Conservation (phyloP, 495 filamentous ascomycete species). For the Hypoxylon perforatum region DNA sequence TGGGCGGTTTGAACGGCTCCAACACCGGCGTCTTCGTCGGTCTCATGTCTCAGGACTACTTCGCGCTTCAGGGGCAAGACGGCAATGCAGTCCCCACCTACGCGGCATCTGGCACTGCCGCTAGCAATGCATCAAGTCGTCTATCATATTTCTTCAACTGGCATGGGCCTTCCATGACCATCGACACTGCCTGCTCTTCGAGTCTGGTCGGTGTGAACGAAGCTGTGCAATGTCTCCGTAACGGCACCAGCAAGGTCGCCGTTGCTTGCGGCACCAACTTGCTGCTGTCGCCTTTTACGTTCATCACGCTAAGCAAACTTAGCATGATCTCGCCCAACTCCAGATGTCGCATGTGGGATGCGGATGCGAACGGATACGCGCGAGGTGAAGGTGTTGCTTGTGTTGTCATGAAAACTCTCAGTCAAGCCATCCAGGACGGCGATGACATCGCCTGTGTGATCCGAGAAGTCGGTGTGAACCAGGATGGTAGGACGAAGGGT, state of each 20-base stretch:
- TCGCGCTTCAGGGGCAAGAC: background rate
- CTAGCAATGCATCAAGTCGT: constrained; percentile 59
- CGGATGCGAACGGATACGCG: constrained; percentile 68
- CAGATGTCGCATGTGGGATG: constrained; percentile 54
- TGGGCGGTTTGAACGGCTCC: constrained; percentile 34
- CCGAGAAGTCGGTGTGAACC: constrained; percentile 57
- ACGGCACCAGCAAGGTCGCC: constrained; percentile 49
- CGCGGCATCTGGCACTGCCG: constrained; percentile 9
- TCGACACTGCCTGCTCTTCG: constrained; percentile 65
- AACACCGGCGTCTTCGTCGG: constrained; percentile 54
- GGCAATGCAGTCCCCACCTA: background rate
- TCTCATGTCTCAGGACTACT: constrained; percentile 34
- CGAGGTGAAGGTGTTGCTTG: constrained; percentile 66
- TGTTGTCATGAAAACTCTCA: constrained; percentile 61
- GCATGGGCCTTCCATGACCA: constrained; percentile 53
- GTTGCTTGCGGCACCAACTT: constrained; percentile 47
- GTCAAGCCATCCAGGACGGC: constrained; percentile 52
- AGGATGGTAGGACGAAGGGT: constrained; percentile 55
- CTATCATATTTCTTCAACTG: constrained; percentile 61
- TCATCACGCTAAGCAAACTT: constrained; percentile 5
- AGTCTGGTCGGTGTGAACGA: constrained; percentile 63
- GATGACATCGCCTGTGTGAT: constrained; percentile 64
- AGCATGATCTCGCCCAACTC: constrained; percentile 44
- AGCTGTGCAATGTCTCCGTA: constrained; percentile 58
- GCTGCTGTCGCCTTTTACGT: background rate